phyloP scores from a whole-genome alignment of 495 filamentous ascomycete genomes.

The Daldinia bambusicola region DNA sequence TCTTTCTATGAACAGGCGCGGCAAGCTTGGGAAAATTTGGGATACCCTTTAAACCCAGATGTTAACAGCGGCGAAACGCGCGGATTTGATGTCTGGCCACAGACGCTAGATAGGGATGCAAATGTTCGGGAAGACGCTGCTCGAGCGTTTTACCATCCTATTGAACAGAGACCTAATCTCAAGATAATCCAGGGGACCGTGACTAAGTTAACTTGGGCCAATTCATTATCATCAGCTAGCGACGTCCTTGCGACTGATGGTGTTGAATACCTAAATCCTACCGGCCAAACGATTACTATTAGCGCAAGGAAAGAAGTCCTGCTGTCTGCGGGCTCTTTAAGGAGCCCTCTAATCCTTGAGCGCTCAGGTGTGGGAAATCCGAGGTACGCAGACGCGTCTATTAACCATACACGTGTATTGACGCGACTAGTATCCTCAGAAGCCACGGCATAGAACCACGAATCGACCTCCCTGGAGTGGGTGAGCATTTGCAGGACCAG shows the following conservation, averaged over 20 bases:
- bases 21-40: conserved; percentile 46
- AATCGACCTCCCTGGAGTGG: conserved; percentile 57
- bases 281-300: conserved; percentile 44
- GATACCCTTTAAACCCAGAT: conserved; percentile 53
- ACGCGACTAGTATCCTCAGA: conserved; percentile 44
- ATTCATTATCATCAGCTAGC: conserved; percentile 24
- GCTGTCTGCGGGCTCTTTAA: conserved; percentile 58
- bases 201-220: conserved; percentile 49
- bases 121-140: conserved; percentile 49
- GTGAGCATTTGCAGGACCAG: conserved; percentile 64
- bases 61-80: conserved; percentile 54
- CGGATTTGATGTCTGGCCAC: conserved; percentile 55
- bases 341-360: conserved; percentile 62
- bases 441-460: conserved; percentile 52
- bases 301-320: conserved; percentile 58
- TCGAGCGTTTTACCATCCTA: conserved; percentile 59
- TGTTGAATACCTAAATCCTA: conserved; percentile 48
- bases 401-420: conserved; percentile 5
- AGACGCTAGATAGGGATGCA: conserved; percentile 48
- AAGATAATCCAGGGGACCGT: conserved; percentile 51
- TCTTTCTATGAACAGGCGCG: conserved; percentile 43
- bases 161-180: conserved; percentile 51
- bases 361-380: conserved; percentile 60
- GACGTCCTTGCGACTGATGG: conserved; percentile 47
- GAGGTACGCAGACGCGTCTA: neutral